phyloP scores from a whole-genome alignment of 495 filamentous ascomycete species.

The Stereocaulon alpinum region DNA sequence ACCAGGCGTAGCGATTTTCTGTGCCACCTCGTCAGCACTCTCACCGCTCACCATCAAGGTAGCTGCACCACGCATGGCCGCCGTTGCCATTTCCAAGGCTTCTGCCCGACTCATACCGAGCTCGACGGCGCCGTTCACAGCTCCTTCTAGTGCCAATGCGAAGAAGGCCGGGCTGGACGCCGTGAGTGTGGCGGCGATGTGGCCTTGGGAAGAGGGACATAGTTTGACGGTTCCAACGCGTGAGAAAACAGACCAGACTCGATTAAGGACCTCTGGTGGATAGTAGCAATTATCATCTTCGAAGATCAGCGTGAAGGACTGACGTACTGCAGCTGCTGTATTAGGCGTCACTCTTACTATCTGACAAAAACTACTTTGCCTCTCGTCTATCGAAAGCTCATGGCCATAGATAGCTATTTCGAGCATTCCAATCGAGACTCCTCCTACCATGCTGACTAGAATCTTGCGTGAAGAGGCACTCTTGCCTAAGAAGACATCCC shows the following conservation, averaged over 20 bases:
- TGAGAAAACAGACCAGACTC: conserved; percentile 15
- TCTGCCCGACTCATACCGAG: conserved; percentile 17
- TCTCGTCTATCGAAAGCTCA: conserved; percentile 1
- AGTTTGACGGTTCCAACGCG: conserved; percentile 28
- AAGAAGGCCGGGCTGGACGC: conserved; percentile 18
- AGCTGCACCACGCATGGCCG: conserved; percentile 27
- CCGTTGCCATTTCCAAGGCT: conserved; percentile 13
- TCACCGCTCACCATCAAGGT: conserved; percentile 14
- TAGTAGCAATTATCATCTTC: neutral
- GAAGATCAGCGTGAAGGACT: conserved; percentile 17
- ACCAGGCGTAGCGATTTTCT: conserved; percentile 21
- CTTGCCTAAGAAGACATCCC: conserved; percentile 17
- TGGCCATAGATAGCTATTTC: neutral
- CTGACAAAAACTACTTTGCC: neutral
- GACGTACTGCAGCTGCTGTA: conserved; percentile 26
- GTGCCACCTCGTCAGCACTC: conserved; percentile 13
- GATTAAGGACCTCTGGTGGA: neutral
- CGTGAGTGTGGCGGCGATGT: conserved; percentile 14
- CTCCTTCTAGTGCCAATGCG: conserved; percentile 17
- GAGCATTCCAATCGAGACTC: conserved; percentile 13
- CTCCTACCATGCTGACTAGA: conserved; percentile 20
- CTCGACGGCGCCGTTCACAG: conserved; percentile 19
- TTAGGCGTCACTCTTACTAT: conserved; percentile 19
- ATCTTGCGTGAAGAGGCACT: conserved; percentile 14
- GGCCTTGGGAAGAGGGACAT: conserved; percentile 10